phyloP scores from a whole-genome alignment of 177 flowering plant species.

The Telopea speciosissima region DNA sequence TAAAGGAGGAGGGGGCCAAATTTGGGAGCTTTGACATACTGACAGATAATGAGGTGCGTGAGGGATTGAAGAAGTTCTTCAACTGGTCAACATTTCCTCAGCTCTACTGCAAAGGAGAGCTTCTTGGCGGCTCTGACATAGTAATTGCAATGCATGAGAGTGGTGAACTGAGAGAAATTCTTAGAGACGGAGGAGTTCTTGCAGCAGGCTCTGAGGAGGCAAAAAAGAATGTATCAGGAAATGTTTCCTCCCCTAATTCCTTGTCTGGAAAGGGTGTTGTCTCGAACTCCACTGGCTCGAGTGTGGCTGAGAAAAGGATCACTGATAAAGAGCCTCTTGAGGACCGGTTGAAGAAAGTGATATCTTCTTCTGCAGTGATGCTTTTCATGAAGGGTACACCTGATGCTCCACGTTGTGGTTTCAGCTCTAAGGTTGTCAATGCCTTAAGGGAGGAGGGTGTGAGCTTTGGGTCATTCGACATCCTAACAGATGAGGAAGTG shows the following conservation, averaged over 20 bases:
- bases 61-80: conserved; percentile 76
- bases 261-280: conserved; percentile 37
- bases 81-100: conserved; percentile 99
- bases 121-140: conserved; percentile 58
- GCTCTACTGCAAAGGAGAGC: conserved; percentile 91
- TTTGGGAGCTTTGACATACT: conserved; percentile 92
- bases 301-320: conserved; percentile 56
- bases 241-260: not conserved
- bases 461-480: conserved; percentile 78
- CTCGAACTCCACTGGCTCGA: conserved; percentile 61
- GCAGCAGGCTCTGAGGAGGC: conserved; percentile 14
- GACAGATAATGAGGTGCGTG: conserved; percentile 73
- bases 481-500: conserved; percentile 73
- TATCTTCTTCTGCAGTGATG: conserved; percentile 62
- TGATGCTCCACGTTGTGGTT: conserved; percentile 84
- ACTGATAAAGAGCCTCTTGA: conserved; percentile 41
- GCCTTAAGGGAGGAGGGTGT: conserved; percentile 68
- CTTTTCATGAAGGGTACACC: conserved; percentile 97
- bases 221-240: conserved; percentile 25
- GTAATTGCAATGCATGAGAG: conserved; percentile 49
- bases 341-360: conserved; percentile 53
- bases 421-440: conserved; percentile 85
- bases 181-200: conserved; percentile 59
- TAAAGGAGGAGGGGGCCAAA: conserved; percentile 65
- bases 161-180: conserved; percentile 75